A percentile compares a stretch with the other conserved stretches of the same genome.
These are phyloP conservation scores for Talaromyces sp. DNA, from an alignment of 2,329 filamentous ascomycete genomes.

Conservation along the genomic window DNA sequence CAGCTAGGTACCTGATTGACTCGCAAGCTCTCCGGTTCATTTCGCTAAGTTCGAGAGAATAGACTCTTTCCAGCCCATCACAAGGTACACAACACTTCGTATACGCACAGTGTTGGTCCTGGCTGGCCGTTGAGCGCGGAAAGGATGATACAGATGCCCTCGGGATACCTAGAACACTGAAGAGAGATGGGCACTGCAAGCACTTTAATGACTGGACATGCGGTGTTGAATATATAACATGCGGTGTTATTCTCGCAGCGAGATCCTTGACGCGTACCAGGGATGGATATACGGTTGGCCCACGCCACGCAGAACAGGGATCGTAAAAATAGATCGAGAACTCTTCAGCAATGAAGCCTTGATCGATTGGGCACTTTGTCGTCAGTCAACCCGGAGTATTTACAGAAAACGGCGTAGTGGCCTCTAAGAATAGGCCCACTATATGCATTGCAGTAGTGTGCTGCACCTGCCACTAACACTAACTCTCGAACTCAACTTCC, in stretches of 20 bases:
- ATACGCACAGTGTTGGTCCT: background rate
- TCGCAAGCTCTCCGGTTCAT: background rate
- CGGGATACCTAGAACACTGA: background rate
- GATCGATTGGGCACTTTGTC: background rate
- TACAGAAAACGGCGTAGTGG: slow-evolving; percentile 12
- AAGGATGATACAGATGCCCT: background rate
- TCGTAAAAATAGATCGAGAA: slow-evolving; percentile 5
- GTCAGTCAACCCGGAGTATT: background rate
- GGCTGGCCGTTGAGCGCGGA: background rate
- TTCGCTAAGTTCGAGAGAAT: background rate
- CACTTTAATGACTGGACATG: background rate
- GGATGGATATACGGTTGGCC: background rate
- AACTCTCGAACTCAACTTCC: background rate
- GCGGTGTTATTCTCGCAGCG: background rate
- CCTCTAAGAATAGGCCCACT: slow-evolving; percentile 11
- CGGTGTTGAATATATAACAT: background rate
- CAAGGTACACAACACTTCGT: background rate
- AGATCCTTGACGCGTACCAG: background rate
- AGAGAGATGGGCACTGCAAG: background rate
- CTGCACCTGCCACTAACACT: background rate
- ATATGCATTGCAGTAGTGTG: background rate
- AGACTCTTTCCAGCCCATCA: background rate
- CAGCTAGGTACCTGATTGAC: background rate
- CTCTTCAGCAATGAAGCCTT: background rate
- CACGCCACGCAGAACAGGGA: background rate